A percentile compares a stretch with the other conserved stretches of the same genome.
Evolutionary conservation across 2,329 filamentous ascomycete genomes (phyloP).

Genomic region (Fusarium sp.): DNA sequence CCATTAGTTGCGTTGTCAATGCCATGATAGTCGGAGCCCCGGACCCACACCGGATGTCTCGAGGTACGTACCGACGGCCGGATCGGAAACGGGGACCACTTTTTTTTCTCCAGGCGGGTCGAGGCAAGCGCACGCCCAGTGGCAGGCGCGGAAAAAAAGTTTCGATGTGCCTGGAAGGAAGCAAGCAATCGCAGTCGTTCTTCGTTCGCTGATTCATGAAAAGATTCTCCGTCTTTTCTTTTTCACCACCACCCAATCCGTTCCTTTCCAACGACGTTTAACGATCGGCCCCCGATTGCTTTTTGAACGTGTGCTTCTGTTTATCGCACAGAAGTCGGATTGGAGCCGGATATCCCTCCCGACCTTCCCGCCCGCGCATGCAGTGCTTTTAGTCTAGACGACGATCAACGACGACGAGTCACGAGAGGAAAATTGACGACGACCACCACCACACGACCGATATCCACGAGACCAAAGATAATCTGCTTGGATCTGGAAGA

Average conservation of each 20-base stretch:
- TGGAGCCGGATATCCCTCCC: background rate
- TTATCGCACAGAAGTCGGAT: slow-evolving; percentile 11
- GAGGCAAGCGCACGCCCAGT: slow-evolving; percentile 17
- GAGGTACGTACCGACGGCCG: slow-evolving; percentile 15
- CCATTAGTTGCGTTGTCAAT: background rate
- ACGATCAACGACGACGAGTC: slow-evolving; percentile 4
- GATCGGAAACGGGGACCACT: slow-evolving; percentile 21
- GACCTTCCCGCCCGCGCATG: slow-evolving; percentile 10
- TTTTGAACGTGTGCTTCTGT: background rate
- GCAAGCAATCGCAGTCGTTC: slow-evolving; percentile 14
- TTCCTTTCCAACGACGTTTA: slow-evolving; percentile 13
- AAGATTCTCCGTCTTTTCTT: slow-evolving; percentile 29
- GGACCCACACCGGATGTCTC: slow-evolving; percentile 10
- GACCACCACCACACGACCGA: background rate
- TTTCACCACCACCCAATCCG: slow-evolving; percentile 4
- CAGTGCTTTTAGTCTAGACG: background rate
- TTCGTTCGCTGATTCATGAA: slow-evolving; percentile 36
- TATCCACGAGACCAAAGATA: background rate
- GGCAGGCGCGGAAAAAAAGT: slow-evolving; percentile 32
- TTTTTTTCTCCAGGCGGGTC: background rate
- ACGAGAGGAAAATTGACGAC: background rate
- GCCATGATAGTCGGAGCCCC: background rate
- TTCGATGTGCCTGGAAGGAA: slow-evolving; percentile 14
- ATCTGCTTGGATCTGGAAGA: background rate
- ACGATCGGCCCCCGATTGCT: background rate